phyloP scores from a whole-genome alignment of 2,329 filamentous ascomycete species.

The Biscogniauxia marginata region DNA sequence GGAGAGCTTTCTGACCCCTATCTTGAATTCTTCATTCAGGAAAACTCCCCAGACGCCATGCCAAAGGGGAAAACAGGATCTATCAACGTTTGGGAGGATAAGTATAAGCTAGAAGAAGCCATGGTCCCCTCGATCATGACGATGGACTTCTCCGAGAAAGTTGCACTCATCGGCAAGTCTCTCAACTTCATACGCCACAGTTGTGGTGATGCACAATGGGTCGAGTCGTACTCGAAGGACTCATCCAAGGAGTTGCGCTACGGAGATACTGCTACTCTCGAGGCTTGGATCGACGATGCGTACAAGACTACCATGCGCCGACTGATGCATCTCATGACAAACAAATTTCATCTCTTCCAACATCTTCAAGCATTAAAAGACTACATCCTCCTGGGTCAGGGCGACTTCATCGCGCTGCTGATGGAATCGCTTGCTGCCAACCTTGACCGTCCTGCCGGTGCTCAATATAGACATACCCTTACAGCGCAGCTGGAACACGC shows the following conservation, averaged over 20 bases:
- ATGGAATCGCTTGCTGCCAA: conserved; percentile 96
- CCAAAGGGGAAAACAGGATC: conserved; percentile 57
- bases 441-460: conserved; percentile 91
- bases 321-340: conserved; percentile 87
- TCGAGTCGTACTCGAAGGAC: conserved; percentile 90
- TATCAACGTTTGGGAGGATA: conserved; percentile 96
- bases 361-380: conserved; percentile 90
- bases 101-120: conserved; percentile 79
- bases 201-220: conserved; percentile 91
- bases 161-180: conserved; percentile 96
- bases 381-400: conserved; percentile 90
- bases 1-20: conserved; percentile 97
- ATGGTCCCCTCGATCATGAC: conserved; percentile 96
- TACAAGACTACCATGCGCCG: conserved; percentile 98
- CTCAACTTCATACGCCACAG: conserved; percentile 97
- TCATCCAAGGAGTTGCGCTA: conserved; percentile 90
- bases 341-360: conserved; percentile 92
- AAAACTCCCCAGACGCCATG: conserved; percentile 62
- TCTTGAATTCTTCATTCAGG: conserved; percentile 89
- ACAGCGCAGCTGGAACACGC: conserved; percentile 98
- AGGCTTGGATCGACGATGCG: conserved; percentile 91
- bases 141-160: conserved; percentile 89
- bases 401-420: conserved; percentile 93
- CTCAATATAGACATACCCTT: conserved; percentile 92
- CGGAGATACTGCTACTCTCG: conserved; percentile 87